Evolutionary conservation across 2,329 filamentous ascomycete species (phyloP), one percentile per base, ranked within the genome.

Genomic region (Ophiobolus disseminans): DNA sequence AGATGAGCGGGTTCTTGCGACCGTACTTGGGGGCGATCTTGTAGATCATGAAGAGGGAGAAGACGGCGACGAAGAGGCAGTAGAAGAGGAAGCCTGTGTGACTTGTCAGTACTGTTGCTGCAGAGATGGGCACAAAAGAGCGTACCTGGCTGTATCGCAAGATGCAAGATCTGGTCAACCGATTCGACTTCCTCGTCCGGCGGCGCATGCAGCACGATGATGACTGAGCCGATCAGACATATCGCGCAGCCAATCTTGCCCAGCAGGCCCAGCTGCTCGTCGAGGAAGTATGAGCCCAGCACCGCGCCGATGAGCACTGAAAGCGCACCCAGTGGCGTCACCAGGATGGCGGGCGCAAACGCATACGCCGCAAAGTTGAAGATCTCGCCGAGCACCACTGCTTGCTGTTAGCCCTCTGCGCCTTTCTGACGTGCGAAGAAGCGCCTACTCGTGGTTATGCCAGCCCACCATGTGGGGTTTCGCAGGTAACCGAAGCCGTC

Each of bases 301-400:
- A 99, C 91, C 16, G 94, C 92, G 58, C 91, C 94, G 67, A 99
- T 97, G 58, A 99, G 80, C 48, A 99, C 95, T 69, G 90, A 94
- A 55, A 99, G 82, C 46, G 94, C 94, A 53, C 94, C 94, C 19
- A 99, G 80, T 20, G 94, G 94, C 4, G 94, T 99, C 31, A 99
- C 94, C 43, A 99, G 82, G 75, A 99, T 99, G n/a, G 94, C 95
- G 31, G 94, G 94, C 59, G 94, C 94, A 76, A 97, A 99, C 6
- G 94, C 94, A 73, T 99, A 99, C 54, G 94, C 94, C 40, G 92
- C 92, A 72, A 99, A 99, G 75, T 99, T 99, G 77, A 91, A 95
- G 49, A 97, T 80, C 77, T 99, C 94, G 69, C 94, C 94, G 35
- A 95, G 77, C 52, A 91, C 89, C 84, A 99, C 91, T 96, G 65